Conservation (phyloP, 1,139 yeast genomes). For the Meyerozyma sp. region DNA sequence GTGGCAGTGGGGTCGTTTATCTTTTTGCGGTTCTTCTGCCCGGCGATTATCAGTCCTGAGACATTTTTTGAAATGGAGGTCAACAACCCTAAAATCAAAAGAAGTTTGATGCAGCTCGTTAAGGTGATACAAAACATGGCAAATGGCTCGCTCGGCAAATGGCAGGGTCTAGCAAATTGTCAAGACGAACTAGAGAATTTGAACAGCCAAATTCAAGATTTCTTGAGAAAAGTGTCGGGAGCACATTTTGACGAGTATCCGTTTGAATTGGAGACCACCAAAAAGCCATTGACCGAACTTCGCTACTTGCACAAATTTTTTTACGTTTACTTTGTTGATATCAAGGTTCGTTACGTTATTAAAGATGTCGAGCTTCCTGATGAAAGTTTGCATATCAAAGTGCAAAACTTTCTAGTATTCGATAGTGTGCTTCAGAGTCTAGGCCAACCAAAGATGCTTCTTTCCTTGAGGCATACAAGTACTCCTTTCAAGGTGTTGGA, state of each 20-base stretch:
- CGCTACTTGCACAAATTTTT: conserved; percentile 61
- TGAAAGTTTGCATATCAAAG: conserved; percentile 20
- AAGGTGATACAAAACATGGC: conserved; percentile 86
- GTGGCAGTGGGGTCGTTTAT: conserved; percentile 86
- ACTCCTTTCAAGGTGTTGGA: conserved; percentile 40
- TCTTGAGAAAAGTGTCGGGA: conserved; percentile 26
- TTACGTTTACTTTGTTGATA: conserved; percentile 54
- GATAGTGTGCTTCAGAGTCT: conserved; percentile 26
- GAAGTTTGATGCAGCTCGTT: conserved; percentile 77
- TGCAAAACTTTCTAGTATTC: conserved; percentile 19
- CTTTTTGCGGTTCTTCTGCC: conserved; percentile 81
- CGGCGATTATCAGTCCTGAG: conserved; percentile 89
- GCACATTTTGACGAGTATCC: conserved; percentile 19
- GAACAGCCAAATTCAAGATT: conserved; percentile 41
- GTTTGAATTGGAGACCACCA: conserved; percentile 15
- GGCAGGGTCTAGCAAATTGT: conserved; percentile 48
- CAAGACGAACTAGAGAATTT: conserved; percentile 39
- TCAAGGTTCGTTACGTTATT: conserved; percentile 38
- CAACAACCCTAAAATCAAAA: conserved; percentile 47
- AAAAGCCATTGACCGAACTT: conserved; percentile 40
- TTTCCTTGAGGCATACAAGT: conserved; percentile 49
- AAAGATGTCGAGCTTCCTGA: conserved; percentile 17
- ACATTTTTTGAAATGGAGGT: conserved; percentile 48
- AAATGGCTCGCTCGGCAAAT: conserved; percentile 62
- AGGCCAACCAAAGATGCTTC: conserved; percentile 37